Evolutionary conservation across 306 rosid genomes (phyloP).

Genomic region (Trifolium pratense): DNA sequence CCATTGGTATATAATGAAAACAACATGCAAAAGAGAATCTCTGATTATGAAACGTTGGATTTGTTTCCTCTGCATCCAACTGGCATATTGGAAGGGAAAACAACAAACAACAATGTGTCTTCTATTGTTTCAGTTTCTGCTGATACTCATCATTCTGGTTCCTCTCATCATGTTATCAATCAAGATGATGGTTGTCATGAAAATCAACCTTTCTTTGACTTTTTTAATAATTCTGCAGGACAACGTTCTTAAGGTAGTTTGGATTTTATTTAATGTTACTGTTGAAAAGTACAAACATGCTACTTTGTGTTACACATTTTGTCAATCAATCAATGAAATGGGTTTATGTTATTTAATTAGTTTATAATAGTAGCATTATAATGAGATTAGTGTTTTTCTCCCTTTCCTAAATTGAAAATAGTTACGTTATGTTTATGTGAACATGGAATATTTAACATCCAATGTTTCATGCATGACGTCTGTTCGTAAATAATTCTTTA

Average conservation of each 20-base stretch:
- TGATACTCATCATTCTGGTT: slow-evolving; percentile 37
- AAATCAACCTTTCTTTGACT: slow-evolving; percentile 49
- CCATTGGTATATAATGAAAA: slow-evolving; percentile 21
- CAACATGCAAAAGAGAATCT: slow-evolving; percentile 31
- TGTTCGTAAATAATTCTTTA: too few species aligned
- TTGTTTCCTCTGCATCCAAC: slow-evolving; percentile 87
- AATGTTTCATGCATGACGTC: too few species aligned
- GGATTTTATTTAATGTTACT: neutral
- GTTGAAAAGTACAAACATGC: slow-evolving; percentile 29
- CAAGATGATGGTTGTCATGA: slow-evolving; percentile 9
- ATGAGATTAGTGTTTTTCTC: too few species aligned
- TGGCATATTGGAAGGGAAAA: slow-evolving; percentile 56
- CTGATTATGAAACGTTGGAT: slow-evolving; percentile 58
- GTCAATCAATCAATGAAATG: neutral
- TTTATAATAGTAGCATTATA: neutral
- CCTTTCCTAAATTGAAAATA: too few species aligned
- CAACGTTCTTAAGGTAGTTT: slow-evolving; percentile 17
- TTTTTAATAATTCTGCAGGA: slow-evolving; percentile 46
- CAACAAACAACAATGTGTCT: slow-evolving; percentile 31
- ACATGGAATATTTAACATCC: too few species aligned
- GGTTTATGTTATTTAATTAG: neutral
- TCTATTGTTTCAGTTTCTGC: slow-evolving; percentile 40
- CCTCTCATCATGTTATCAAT: slow-evolving; percentile 8
- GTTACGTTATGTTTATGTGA: too few species aligned
- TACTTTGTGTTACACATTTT: slow-evolving; percentile 14